Percentiles rank a stretch among this genome's conserved stretches.
These are phyloP conservation scores for Petunia secreta DNA, from an alignment of 257 asterid species.

Conservation along the genomic window DNA sequence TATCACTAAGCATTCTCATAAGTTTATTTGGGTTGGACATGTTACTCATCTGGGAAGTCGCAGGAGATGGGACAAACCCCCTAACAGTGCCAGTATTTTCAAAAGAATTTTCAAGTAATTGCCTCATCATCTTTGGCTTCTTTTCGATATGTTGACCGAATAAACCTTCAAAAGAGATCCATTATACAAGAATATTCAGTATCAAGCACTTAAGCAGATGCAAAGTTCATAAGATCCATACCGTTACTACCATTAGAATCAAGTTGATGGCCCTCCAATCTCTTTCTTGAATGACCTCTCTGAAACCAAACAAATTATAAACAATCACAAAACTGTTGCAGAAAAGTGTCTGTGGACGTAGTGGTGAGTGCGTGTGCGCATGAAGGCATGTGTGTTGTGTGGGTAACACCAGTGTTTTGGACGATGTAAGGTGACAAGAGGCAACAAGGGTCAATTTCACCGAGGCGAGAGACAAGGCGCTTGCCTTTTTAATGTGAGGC, in stretches of 20 bases:
- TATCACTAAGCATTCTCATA: conserved; percentile 74
- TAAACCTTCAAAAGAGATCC: conserved; percentile 61
- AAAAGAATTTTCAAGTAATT: conserved; percentile 66
- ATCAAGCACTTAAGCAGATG: conserved; percentile 29
- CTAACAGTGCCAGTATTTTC: conserved; percentile 63
- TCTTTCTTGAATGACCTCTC: conserved; percentile 64
- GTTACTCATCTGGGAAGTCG: conserved; percentile 84
- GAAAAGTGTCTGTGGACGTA: neutral
- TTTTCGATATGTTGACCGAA: conserved; percentile 69
- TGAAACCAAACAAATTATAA: conserved; percentile 49
- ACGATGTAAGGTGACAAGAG: no score
- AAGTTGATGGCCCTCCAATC: conserved; percentile 67
- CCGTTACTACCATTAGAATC: conserved; percentile 77
- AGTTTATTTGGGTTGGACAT: conserved; percentile 79
- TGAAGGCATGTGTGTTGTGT: neutral
- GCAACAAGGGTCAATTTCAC: no score
- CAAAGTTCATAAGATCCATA: conserved; percentile 34
- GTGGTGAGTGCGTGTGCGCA: neutral
- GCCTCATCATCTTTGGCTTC: conserved; percentile 81
- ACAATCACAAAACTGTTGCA: conserved; percentile 7
- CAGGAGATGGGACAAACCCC: conserved; percentile 84
- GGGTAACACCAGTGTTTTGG: no score
- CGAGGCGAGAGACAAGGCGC: no score
- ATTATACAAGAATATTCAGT: conserved; percentile 28
- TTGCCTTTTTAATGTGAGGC: no score